Evolutionary conservation across 2,329 filamentous ascomycete species (phyloP).

Genomic region (Ceratocystis ficicola): DNA sequence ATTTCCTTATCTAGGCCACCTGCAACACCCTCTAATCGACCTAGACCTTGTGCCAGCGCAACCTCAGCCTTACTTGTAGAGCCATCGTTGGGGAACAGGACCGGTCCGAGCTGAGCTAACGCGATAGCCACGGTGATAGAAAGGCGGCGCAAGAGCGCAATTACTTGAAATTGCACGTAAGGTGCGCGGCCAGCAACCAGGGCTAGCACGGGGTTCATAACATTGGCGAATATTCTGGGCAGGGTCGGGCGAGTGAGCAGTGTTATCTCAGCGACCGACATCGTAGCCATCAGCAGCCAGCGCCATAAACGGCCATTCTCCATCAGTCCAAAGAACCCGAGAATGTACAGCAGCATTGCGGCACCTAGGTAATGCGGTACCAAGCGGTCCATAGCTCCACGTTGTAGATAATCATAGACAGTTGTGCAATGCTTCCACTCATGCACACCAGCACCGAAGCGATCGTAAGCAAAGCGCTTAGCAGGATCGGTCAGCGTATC

Average conservation of each 20-base stretch:
- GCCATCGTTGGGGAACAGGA: conserved; percentile 35
- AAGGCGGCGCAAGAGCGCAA: conserved; percentile 62
- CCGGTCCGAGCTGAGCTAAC: conserved; percentile 64
- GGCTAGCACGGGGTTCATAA: conserved; percentile 37
- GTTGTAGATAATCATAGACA: conserved; percentile 58
- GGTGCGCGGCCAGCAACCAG: conserved; percentile 39
- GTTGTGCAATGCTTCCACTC: conserved; percentile 55
- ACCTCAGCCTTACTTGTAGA: conserved; percentile 34
- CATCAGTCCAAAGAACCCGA: conserved; percentile 55
- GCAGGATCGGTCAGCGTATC: conserved; percentile 70
- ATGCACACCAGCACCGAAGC: conserved; percentile 64
- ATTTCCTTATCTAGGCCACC: conserved; percentile 56
- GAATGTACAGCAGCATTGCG: conserved; percentile 45
- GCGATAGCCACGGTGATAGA: conserved; percentile 72
- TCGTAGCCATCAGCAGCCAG: conserved; percentile 44
- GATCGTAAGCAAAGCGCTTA: conserved; percentile 76
- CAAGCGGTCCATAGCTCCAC: conserved; percentile 47
- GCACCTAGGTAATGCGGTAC: conserved; percentile 50
- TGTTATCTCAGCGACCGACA: conserved; percentile 47
- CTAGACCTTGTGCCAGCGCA: conserved; percentile 48
- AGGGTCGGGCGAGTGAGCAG: conserved; percentile 43
- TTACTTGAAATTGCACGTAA: conserved; percentile 74
- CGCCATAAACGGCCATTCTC: conserved; percentile 55
- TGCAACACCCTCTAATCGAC: conserved; percentile 50
- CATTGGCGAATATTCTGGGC: conserved; percentile 34